Conservation (phyloP, 495 filamentous ascomycete species). For the Opeltia flavorubescens region DNA sequence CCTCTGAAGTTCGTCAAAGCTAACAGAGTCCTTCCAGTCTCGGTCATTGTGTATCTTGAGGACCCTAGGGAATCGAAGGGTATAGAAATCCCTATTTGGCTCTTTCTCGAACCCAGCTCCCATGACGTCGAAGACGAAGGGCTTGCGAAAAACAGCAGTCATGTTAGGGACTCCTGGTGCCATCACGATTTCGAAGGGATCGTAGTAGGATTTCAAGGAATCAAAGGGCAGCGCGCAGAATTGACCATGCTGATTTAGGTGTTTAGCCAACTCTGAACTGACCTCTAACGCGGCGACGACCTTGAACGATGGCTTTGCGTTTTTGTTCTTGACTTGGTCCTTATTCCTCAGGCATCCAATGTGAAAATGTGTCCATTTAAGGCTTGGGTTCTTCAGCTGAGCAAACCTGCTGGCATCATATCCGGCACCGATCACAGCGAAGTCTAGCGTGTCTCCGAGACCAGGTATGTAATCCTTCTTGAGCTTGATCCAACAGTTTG, state of each 20-base stretch:
- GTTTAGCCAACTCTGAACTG: slow-evolving; percentile 33
- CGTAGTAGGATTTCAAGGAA: slow-evolving; percentile 4
- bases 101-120: slow-evolving; percentile 52
- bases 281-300: slow-evolving; percentile 46
- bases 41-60: slow-evolving; percentile 48
- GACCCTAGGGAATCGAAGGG: slow-evolving; percentile 50
- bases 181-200: slow-evolving; percentile 3
- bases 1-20: slow-evolving; percentile 40
- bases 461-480: slow-evolving; percentile 83
- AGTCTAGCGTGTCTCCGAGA: slow-evolving; percentile 69
- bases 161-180: slow-evolving; percentile 12
- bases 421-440: slow-evolving; percentile 59
- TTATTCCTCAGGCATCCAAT: slow-evolving; percentile 67
- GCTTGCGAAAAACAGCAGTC: slow-evolving; percentile 39
- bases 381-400: slow-evolving; percentile 28
- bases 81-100: slow-evolving; percentile 38
- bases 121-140: slow-evolving; percentile 50
- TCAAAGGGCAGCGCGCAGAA: slow-evolving; percentile 20
- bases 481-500: slow-evolving; percentile 58
- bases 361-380: slow-evolving; percentile 66
- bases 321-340: slow-evolving; percentile 37
- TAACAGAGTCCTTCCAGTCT: slow-evolving; percentile 37
- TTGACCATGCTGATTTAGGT: slow-evolving; percentile 37
- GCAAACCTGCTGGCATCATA: slow-evolving; percentile 46
- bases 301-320: slow-evolving; percentile 43